phyloP scores from a whole-genome alignment of 2,329 filamentous ascomycete genomes.

The Passalora sequoiae region DNA sequence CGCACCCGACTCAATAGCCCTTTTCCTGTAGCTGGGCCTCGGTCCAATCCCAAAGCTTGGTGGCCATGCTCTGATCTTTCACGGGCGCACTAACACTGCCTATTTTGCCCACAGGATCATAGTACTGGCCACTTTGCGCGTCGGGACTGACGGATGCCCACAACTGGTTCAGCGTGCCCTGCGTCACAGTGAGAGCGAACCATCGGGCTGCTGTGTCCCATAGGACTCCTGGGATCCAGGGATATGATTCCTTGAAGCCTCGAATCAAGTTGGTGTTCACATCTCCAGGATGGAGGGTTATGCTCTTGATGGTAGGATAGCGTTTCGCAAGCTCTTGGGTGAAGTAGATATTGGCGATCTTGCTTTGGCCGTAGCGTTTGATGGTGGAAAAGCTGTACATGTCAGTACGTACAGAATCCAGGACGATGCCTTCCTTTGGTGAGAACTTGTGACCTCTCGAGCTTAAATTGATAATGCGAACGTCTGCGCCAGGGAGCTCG shows the following conservation, averaged over 20 bases:
- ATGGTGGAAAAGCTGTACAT: slow-evolving; percentile 30
- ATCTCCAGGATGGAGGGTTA: slow-evolving; percentile 60
- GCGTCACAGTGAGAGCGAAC: too few relatives aligned
- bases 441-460: slow-evolving; percentile 32
- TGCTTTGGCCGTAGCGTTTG: slow-evolving; percentile 57
- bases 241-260: slow-evolving; percentile 12
- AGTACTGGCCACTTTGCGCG: slow-evolving; percentile 24
- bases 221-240: slow-evolving; percentile 12
- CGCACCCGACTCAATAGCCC: too few relatives aligned
- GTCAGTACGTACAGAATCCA: slow-evolving; percentile 34
- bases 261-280: slow-evolving; percentile 54
- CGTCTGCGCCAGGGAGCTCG: slow-evolving; percentile 34
- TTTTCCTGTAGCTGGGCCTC: slow-evolving; percentile 23
- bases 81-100: slow-evolving; percentile 23
- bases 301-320: slow-evolving; percentile 56
- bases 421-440: slow-evolving; percentile 33
- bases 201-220: too few relatives aligned
- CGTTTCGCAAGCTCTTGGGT: slow-evolving; percentile 55
- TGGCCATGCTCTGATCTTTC: slow-evolving; percentile 26
- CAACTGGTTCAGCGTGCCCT: slow-evolving; percentile 26
- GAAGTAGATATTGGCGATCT: slow-evolving; percentile 58
- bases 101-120: slow-evolving; percentile 23
- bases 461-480: slow-evolving; percentile 44
- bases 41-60: slow-evolving; percentile 40
- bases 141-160: slow-evolving; percentile 26